Evolutionary conservation across 2,329 filamentous ascomycete species (phyloP), one percentile per base, ranked within the genome.

Genomic region (Fusarium setosum): DNA sequence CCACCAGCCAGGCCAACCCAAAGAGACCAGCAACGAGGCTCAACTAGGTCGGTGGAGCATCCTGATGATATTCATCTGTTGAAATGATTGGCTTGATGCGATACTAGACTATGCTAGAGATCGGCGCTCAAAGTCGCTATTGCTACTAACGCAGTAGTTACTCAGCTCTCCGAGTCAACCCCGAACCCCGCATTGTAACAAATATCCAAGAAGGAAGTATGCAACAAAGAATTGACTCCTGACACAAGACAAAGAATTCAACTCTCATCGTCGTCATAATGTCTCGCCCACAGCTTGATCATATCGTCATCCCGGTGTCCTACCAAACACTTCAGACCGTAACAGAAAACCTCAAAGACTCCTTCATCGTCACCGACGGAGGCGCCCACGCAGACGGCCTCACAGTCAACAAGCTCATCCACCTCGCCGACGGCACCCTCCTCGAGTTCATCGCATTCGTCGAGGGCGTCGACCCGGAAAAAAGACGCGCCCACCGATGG

Each of bases 391-490:
- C 86, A 9, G 88, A 88, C 63, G 84, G 84, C 13, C 79, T 79
- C 65, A 91, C 84, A 2, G 84, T 83, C 61, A 92, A 91, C 76
- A 84, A 83, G 40, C 83, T 92, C 17, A 83, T 91, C 18, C 76
- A 90, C 13, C 84, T 92, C 59, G 70, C 79, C 23, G 89, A 91
- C 67, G 89, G 89, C 26, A 84, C 83, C 20, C 92, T 92, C 75
- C 78, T 92, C 52, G 89, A 92, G 71, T 78, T 91, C 49, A 89
- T 91, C 60, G 84, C 87, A 35, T 91, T 91, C 72, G 78, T 86
- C 47, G 73, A 84, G 18, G 82, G 74, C 10, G 63, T 77, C 24
- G 76, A 79, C 18, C 76, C 76, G 0, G 76, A 78, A 5, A 68
- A 75, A 7, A 80, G 83, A 4, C 70, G 70, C 6, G 75, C 76